Base-by-base conservation (phyloP, 1,284 basidiomycete genomes). In the Boletus calvinii region DNA sequence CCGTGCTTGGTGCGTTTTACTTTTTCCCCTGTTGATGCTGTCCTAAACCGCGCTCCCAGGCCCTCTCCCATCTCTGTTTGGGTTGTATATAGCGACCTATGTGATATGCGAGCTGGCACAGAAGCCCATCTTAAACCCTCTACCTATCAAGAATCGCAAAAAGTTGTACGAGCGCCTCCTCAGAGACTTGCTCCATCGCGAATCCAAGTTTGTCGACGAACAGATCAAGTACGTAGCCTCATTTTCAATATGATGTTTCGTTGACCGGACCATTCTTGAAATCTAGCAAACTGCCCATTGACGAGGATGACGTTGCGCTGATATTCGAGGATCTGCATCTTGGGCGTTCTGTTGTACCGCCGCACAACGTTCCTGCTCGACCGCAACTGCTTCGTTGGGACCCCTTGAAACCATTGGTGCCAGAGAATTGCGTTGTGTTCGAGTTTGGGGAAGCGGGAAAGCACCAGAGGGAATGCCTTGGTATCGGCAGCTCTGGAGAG, bases 311-410 rank as follows among this genome's bases (percentile, higher is more conserved):
- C 58, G 80, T 92, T 34, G 81, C 80, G 0, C 78, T 93, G 40
- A 71, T 97, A 48, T 93, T 92, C 62, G 95, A 98, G 64, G 94
- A 98, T 64, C 68, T 97, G 13, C 77, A 91, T 66, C 80, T 87
- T 24, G 91, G 92, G 1, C 83, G 92, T 39, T 90, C 88, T 1
- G 77, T 85, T 13, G 72, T 95, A 32, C 90, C 92, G 4, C 89
- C 90, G 0, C 79, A 88, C 55, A 72, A 79, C 7, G 79, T 93
- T 12, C 84, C 89, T n/a, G 72, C 79, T 8, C 78, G 83, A 38
- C 87, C 91, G 0, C 78, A 80, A 6, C 72, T 93, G 6, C 77
- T 90, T n/a, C 77, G 92, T 35, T 97, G 94, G 94, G 84, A 93
- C 62, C 77, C 80, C 13, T 64, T 66, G 1, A 69, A 72, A 43